phyloP scores from a whole-genome alignment of 2,329 filamentous ascomycete genomes.

The Talaromyces sp. region DNA sequence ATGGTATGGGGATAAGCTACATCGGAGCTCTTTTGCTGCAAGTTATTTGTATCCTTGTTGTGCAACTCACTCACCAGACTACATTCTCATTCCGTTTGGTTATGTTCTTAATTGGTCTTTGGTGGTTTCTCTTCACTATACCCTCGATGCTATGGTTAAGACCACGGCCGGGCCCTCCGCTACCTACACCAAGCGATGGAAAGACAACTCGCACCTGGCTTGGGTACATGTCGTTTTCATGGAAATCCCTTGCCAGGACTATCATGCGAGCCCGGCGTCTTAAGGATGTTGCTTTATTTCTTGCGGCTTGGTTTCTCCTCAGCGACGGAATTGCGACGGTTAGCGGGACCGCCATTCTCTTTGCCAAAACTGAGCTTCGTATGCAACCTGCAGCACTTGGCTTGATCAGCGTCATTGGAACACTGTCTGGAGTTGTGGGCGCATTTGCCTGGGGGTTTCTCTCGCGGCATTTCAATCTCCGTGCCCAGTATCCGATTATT shows the following conservation, averaged over 20 bases:
- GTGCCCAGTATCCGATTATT: constrained; percentile 82
- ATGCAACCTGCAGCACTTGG: constrained; percentile 88
- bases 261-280: constrained; percentile 69
- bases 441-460: constrained; percentile 87
- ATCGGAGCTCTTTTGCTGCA: constrained; percentile 81
- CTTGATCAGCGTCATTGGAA: constrained; percentile 90
- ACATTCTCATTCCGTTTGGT: constrained; percentile 84
- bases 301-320: constrained; percentile 89
- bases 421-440: constrained; percentile 75
- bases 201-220: constrained; percentile 54
- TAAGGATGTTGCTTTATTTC: constrained; percentile 78
- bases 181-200: constrained; percentile 47
- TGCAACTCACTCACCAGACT: constrained; percentile 69
- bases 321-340: constrained; percentile 94
- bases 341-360: constrained; percentile 88
- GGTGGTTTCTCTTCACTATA: constrained; percentile 92
- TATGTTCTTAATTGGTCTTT: constrained; percentile 78
- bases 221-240: constrained; percentile 76
- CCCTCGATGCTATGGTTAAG: constrained; percentile 85
- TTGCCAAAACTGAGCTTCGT: constrained; percentile 86
- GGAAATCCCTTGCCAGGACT: constrained; percentile 81
- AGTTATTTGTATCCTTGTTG: constrained; percentile 71
- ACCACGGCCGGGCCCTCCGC: constrained; percentile 80
- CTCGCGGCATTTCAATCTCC: constrained; percentile 65
- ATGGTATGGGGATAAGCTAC: constrained; percentile 92